Conservation (phyloP, 2,329 filamentous ascomycete species). For the Cytospora paraplurivora region DNA sequence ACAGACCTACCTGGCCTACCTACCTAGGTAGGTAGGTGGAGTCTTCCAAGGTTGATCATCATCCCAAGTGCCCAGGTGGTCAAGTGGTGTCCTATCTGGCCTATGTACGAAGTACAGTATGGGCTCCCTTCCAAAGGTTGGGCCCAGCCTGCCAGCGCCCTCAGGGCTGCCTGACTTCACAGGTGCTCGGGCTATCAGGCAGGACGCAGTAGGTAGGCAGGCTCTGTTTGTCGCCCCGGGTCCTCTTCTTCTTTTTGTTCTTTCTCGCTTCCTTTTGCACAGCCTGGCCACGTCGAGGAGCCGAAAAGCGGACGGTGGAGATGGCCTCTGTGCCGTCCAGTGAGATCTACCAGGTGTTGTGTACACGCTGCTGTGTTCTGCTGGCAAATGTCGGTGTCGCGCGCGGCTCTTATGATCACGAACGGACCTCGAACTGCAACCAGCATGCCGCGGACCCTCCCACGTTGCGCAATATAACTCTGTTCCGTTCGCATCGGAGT, state of each 20-base stretch:
- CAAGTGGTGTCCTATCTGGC: neutral
- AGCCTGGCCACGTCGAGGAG: slow-evolving; percentile 16
- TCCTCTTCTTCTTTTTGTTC: neutral
- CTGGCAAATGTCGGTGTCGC: slow-evolving; percentile 21
- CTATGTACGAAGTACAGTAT: neutral
- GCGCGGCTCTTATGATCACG: slow-evolving; percentile 10
- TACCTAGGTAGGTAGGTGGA: neutral
- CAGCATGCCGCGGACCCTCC: slow-evolving; percentile 3
- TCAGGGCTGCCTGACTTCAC: neutral
- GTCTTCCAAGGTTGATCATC: neutral
- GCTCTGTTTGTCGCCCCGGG: neutral
- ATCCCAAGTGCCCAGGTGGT: neutral
- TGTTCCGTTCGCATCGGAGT: slow-evolving; percentile 20
- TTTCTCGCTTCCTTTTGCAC: neutral
- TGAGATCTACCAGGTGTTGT: neutral
- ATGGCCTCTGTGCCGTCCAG: neutral
- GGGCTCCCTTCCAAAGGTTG: neutral
- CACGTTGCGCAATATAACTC: slow-evolving; percentile 4
- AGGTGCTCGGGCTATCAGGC: neutral
- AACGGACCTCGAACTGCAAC: neutral
- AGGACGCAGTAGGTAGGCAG: too few relatives aligned
- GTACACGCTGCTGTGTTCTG: neutral
- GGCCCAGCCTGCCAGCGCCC: neutral
- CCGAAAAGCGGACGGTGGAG: slow-evolving; percentile 6
- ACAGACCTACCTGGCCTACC: slow-evolving; percentile 9